Conservation (phyloP, 768 basidiomycete species). For the Amanita brunnescens region DNA sequence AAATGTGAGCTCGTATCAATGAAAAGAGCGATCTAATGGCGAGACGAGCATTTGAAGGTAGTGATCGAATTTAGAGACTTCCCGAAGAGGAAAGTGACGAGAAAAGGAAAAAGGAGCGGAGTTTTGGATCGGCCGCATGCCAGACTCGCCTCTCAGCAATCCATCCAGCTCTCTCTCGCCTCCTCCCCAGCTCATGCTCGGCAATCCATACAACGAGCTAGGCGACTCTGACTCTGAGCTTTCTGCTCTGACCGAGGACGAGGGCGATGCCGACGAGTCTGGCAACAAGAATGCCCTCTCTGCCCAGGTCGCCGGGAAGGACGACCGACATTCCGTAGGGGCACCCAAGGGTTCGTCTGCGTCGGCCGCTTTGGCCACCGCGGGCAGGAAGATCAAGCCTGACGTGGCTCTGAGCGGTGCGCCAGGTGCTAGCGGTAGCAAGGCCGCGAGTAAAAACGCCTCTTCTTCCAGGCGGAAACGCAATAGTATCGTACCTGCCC, state of each 20-base stretch:
- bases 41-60: background rate
- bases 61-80: too few relatives aligned
- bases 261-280: constrained; percentile 37
- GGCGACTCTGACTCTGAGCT: constrained; percentile 63
- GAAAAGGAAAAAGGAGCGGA: background rate
- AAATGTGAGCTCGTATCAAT: too few relatives aligned
- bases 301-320: constrained; percentile 1
- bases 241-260: constrained; percentile 79
- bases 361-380: background rate
- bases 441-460: constrained; percentile 6
- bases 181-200: constrained; percentile 10
- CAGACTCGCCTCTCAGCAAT: constrained; percentile 55
- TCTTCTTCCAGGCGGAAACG: constrained; percentile 37
- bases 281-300: constrained; percentile 11
- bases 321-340: background rate
- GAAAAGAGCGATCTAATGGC: too few relatives aligned
- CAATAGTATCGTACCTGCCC: constrained; percentile 64
- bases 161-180: constrained; percentile 51
- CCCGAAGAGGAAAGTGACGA: too few relatives aligned
- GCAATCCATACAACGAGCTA: constrained; percentile 9
- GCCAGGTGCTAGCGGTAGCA: constrained; percentile 10
- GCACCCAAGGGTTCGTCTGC: background rate
- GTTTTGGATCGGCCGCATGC: constrained; percentile 22
- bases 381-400: background rate
- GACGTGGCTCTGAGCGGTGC: constrained; percentile 6